Evolutionary conservation across 2,329 filamentous ascomycete genomes (phyloP).

Genomic region (Alternaria conjuncta): DNA sequence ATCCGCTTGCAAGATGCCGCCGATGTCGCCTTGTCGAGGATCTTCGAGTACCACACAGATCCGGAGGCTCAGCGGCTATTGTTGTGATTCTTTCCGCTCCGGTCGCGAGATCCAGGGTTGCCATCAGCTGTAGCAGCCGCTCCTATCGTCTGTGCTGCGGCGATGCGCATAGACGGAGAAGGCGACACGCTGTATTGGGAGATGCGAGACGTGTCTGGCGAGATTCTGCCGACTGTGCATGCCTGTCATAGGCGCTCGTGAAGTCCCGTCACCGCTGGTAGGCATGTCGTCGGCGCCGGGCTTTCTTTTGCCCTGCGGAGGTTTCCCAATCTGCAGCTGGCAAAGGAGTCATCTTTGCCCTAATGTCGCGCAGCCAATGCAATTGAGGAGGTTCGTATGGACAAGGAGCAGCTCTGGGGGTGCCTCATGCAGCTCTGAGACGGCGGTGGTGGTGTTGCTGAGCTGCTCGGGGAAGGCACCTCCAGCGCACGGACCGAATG

Average conservation of each 20-base stretch:
- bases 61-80: background rate
- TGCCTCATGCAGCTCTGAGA: background rate
- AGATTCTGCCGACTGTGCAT: background rate
- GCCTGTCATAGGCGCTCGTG: background rate
- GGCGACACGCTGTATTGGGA: background rate
- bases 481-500: conserved; percentile 1
- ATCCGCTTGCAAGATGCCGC: background rate
- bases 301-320: background rate
- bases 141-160: too few species aligned
- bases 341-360: background rate
- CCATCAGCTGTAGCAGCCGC: background rate
- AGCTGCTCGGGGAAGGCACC: background rate
- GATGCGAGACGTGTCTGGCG: background rate
- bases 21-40: background rate
- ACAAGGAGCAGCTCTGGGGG: background rate
- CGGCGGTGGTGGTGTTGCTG: background rate
- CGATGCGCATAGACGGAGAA: background rate
- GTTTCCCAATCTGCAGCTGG: background rate
- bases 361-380: background rate
- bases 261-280: background rate
- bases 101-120: background rate
- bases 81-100: background rate
- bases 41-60: background rate
- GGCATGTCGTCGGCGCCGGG: background rate
- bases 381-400: background rate